Evolutionary conservation across 164 flowering plant species (phyloP), one percentile per base, ranked within the genome.

Genomic region (Liriodendron chinense): DNA sequence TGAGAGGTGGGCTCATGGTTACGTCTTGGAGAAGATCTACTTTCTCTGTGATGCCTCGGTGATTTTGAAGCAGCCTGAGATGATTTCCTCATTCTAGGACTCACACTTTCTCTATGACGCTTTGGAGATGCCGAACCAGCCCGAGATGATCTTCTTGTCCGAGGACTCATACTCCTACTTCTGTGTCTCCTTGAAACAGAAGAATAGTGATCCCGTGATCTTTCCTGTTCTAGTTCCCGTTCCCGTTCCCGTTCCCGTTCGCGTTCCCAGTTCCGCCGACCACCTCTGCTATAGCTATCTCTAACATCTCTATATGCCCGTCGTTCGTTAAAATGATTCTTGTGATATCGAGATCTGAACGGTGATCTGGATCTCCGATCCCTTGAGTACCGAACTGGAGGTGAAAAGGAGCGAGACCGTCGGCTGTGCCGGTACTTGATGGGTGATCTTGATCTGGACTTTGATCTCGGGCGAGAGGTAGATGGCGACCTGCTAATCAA

Each of bases 361-460:
- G 98, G 98, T 74, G 98, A 94, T 76, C 93, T 89, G 63, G 94
- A 92, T 80, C 97, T 87, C 70, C 82, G 85, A 71, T 82, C 84
- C 83, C 93, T 85, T 59, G 79, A 34, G 70, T 65, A 81, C 2
- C 92, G 92, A 0, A 77, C 62, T 53, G 86, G 82, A 75, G 98
- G 99, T 25, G 98, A 96, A 81, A 80, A 85, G 50, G 99, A 91
- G 70, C 84, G 97, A 47, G 97, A 94, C 74, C 87, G 85, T 74
- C 88, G 79, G 63, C 93, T 87, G 64, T 78, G 78, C 9, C 86
- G 83, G 73, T 85, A 86, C 79, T 65, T 85, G 47, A 92, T 78
- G 43, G 99, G 72, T 10, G 78, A 95, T 79, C 80, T 86, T 57
- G 98, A 92, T 79, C 81, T 87, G 63, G 99, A 96, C 80, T 83